Conservation (phyloP, 2,329 filamentous ascomycete species). For the Arthrobotrys musiformis region DNA sequence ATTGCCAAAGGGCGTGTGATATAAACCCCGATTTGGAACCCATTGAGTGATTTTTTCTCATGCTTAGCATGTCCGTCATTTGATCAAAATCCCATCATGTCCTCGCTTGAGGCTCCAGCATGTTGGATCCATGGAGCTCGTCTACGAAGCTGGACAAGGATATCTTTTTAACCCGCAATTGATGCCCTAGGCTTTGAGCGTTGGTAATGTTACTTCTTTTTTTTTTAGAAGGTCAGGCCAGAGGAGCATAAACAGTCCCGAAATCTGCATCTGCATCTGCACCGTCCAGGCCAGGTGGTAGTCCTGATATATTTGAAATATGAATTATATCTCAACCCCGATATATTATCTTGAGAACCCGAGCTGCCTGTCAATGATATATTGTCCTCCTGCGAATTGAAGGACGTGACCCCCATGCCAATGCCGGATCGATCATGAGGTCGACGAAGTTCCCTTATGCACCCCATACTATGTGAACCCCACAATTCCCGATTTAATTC, state of each 20-base stretch:
- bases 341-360: constrained; percentile 11
- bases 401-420: constrained; percentile 9
- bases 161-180: not conserved
- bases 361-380: not conserved
- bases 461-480: constrained; percentile 52
- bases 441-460: constrained; percentile 19
- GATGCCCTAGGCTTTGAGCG: not conserved
- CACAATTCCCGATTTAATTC: constrained; percentile 30
- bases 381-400: not conserved
- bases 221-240: constrained; percentile 9
- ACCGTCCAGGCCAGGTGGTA: not conserved
- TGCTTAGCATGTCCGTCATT: constrained; percentile 48
- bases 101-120: constrained; percentile 15
- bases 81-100: constrained; percentile 34
- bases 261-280: not conserved
- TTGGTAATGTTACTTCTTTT: constrained; percentile 3
- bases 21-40: constrained; percentile 41
- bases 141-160: constrained; percentile 17
- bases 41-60: constrained; percentile 48
- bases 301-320: not conserved
- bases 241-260: constrained; percentile 16
- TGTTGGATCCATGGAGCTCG: constrained; percentile 47
- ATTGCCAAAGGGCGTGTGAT: constrained; percentile 32
- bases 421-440: constrained; percentile 26
- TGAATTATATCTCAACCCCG: constrained; percentile 10